Evolutionary conservation across 371 early-diverging fungal species (phyloP).

Genomic region (Rhizopus delemar): DNA sequence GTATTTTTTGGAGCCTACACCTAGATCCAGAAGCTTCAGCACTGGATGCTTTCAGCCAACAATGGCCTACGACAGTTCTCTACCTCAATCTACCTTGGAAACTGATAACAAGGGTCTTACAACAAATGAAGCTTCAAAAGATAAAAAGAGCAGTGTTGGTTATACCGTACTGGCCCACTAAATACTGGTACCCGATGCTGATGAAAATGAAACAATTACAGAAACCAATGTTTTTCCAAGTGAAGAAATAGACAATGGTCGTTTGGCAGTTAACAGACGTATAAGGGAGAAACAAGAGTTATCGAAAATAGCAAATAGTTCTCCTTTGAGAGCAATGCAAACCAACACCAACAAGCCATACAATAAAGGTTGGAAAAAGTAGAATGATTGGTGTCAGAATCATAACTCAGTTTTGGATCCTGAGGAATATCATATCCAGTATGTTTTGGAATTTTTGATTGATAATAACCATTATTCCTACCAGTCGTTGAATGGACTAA

Average conservation of each 20-base stretch:
- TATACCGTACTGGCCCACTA: slow-evolving; percentile 25
- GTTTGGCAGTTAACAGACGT: slow-evolving; percentile 7
- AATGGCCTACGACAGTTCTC: slow-evolving; percentile 20
- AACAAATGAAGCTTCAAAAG: slow-evolving; percentile 19
- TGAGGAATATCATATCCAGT: background rate
- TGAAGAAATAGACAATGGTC: slow-evolving; percentile 1
- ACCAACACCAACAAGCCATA: slow-evolving; percentile 1
- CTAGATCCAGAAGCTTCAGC: slow-evolving; percentile 26
- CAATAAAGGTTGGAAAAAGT: slow-evolving; percentile 8
- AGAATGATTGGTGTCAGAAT: background rate
- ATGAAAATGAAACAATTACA: slow-evolving; percentile 1
- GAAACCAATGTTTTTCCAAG: slow-evolving; percentile 4
- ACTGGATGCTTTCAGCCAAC: slow-evolving; percentile 28
- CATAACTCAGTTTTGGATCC: background rate
- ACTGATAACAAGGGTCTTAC: slow-evolving; percentile 22
- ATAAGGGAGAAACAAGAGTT: background rate
- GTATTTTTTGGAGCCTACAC: slow-evolving; percentile 18
- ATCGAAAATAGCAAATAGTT: background rate
- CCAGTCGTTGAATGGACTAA: background rate
- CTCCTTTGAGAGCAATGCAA: background rate
- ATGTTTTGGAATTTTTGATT: background rate
- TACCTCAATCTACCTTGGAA: slow-evolving; percentile 36
- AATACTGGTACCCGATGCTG: slow-evolving; percentile 21
- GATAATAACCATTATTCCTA: background rate
- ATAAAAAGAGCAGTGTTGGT: slow-evolving; percentile 15